Base-by-base conservation (phyloP, 2,329 filamentous ascomycete genomes). In the Gliomastix tumulicola region DNA sequence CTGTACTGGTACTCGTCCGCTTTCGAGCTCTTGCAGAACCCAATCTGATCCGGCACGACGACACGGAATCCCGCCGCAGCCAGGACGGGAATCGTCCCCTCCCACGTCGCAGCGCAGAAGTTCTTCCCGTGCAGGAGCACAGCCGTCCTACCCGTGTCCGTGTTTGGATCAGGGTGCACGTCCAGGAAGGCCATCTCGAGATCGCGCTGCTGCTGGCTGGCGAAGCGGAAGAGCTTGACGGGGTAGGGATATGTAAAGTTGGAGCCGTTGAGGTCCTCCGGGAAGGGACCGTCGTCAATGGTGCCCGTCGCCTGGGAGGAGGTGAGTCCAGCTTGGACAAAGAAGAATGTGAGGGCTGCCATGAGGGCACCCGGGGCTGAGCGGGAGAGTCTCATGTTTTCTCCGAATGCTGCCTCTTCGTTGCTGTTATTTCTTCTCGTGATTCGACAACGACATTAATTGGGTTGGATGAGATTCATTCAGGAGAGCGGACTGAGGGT, bases 131-230 rank as follows among this genome's bases (percentile, higher is more conserved):
- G 71, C 13, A 76, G 50, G 22, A 75, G 59, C 8, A 73, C 53
- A 19, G 63, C 66, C 1, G 60, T 67, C 44, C 61, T 66, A 30
- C 56, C 58, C 37, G 57, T 60, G 33, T 56, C 40, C 21, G 45
- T 37, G 39, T 57, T 61, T 32, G 56, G 41, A 20, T 45, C 37
- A 7, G 67, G 66, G 11, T 51, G 35, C 18, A 75, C 46, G 41
- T 76, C 71, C 68, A 76, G 73, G 44, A 72, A 75, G 13, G 69
- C 70, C 71, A 75, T 76, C 30, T 70, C 59, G 19, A 74, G 51
- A n/a, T 60, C 50, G n/a, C n/a, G n/a, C 33, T 65, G 58, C 12
- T 54, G 51, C 49, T 75, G 70, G 28, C 68, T 70, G 3, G 50
- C 54, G 45, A 76, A 66, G 30, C 52, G 56, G 52, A 68, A 71